Percentiles rank a stretch among this genome's conserved stretches.
phyloP scores from a whole-genome alignment of 129 eudicot genomes.

The Lactuca saligna region DNA sequence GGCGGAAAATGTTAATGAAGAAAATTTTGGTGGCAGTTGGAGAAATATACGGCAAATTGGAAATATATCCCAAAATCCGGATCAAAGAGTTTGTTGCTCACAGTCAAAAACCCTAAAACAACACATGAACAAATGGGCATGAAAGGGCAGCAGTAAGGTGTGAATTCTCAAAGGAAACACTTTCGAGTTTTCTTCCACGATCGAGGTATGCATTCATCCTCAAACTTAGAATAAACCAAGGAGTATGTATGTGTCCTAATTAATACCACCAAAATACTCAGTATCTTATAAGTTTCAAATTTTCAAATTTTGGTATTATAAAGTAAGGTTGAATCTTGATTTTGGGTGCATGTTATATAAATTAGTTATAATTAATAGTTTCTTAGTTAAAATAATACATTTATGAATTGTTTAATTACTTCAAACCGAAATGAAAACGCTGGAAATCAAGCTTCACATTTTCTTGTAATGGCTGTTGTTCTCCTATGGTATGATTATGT shows the following conservation, averaged over 20 bases:
- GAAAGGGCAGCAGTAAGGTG: background rate
- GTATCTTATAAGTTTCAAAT: background rate
- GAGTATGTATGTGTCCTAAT: background rate
- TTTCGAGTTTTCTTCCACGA: background rate
- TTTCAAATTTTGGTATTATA: no score
- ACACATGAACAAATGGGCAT: no score
- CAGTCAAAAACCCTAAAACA: background rate
- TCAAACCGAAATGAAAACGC: background rate
- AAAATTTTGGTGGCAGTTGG: no score
- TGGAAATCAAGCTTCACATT: background rate
- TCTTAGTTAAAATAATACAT: background rate
- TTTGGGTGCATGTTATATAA: background rate
- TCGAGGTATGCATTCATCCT: background rate
- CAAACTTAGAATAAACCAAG: background rate
- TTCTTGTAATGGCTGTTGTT: background rate
- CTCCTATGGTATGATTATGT: background rate
- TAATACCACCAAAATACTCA: background rate
- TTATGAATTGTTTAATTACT: no score
- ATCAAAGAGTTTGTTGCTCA: background rate
- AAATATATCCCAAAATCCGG: background rate
- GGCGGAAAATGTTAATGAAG: no score
- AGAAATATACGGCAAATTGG: background rate
- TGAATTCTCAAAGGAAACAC: background rate
- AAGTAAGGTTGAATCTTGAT: background rate
- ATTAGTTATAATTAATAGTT: background rate